phyloP scores from a whole-genome alignment of 495 filamentous ascomycete species.

The Xylaria cubensis region DNA sequence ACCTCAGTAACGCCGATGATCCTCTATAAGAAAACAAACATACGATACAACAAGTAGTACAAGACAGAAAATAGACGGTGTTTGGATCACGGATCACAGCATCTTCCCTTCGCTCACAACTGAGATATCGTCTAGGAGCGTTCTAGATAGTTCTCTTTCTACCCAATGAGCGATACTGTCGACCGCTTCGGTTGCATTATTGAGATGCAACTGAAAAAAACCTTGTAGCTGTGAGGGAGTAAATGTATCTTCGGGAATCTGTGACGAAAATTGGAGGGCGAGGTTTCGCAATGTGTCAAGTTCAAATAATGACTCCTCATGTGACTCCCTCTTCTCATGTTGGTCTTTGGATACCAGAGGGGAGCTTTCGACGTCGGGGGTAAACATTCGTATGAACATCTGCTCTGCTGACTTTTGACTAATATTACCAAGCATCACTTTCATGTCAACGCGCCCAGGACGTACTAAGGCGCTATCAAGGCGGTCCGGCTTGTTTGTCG shows the following conservation, averaged over 20 bases:
- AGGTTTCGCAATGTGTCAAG: slow-evolving; percentile 47
- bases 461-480: slow-evolving; percentile 72
- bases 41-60: slow-evolving; percentile 7
- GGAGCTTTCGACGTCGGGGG: slow-evolving; percentile 31
- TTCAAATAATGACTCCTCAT: slow-evolving; percentile 28
- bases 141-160: slow-evolving; percentile 39
- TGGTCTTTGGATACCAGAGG: slow-evolving; percentile 13
- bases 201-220: slow-evolving; percentile 63
- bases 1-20: not conserved
- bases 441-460: slow-evolving; percentile 73
- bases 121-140: slow-evolving; percentile 38
- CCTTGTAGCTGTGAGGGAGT: slow-evolving; percentile 74
- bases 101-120: slow-evolving; percentile 36
- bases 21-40: not conserved
- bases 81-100: slow-evolving; percentile 18
- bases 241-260: slow-evolving; percentile 61
- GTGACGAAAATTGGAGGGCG: slow-evolving; percentile 56
- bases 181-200: slow-evolving; percentile 58
- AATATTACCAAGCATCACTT: slow-evolving; percentile 63
- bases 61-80: not conserved
- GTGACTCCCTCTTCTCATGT: slow-evolving; percentile 15
- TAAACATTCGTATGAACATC: slow-evolving; percentile 61
- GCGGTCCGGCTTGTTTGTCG: slow-evolving; percentile 71
- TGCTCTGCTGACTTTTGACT: slow-evolving; percentile 49
- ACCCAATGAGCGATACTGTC: slow-evolving; percentile 56